Percentiles rank a stretch among this genome's conserved stretches.
phyloP scores from a whole-genome alignment of 2,329 filamentous ascomycete genomes.

The Colletotrichum musicola region DNA sequence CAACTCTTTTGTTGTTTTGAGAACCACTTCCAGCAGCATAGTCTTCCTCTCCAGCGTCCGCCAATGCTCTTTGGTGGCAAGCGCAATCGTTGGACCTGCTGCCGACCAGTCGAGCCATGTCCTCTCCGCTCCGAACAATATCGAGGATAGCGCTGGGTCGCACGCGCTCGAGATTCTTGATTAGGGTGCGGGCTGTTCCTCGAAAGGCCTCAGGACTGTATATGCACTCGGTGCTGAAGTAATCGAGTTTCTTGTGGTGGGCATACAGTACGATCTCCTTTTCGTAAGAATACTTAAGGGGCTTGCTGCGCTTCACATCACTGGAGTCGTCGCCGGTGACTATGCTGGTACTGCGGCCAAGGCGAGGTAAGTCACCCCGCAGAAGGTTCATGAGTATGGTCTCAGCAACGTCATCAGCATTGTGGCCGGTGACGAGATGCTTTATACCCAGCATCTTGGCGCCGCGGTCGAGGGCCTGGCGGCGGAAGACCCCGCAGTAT shows the following conservation, averaged over 20 bases:
- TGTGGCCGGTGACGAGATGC: constrained; percentile 97
- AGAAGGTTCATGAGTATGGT: constrained; percentile 98
- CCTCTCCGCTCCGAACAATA: constrained; percentile 93
- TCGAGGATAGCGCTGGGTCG: constrained; percentile 94
- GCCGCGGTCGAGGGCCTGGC: constrained; percentile 93
- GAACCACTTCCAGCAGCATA: constrained; percentile 57
- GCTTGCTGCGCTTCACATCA: constrained; percentile 95
- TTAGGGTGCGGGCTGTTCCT: constrained; percentile 89
- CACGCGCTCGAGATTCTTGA: constrained; percentile 95
- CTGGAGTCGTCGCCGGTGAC: constrained; percentile 82
- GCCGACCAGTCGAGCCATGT: constrained; percentile 91
- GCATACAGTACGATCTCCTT: constrained; percentile 99
- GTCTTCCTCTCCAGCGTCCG: constrained; percentile 62
- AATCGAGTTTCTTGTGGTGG: constrained; percentile 95
- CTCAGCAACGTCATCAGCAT: constrained; percentile 96
- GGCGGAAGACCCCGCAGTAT: constrained; percentile 95
- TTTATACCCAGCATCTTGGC: constrained; percentile 88
- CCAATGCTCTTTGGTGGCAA: constrained; percentile 51
- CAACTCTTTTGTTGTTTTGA: constrained; percentile 72
- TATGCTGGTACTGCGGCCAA: constrained; percentile 91
- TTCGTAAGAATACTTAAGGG: constrained; percentile 97
- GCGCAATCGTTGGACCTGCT: constrained; percentile 63
- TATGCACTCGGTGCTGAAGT: constrained; percentile 98
- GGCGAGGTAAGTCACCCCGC: constrained; percentile 86
- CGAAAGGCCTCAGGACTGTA: constrained; percentile 98